Base-by-base conservation (phyloP, 2,329 filamentous ascomycete genomes). In the Lasiodiplodia citricola region DNA sequence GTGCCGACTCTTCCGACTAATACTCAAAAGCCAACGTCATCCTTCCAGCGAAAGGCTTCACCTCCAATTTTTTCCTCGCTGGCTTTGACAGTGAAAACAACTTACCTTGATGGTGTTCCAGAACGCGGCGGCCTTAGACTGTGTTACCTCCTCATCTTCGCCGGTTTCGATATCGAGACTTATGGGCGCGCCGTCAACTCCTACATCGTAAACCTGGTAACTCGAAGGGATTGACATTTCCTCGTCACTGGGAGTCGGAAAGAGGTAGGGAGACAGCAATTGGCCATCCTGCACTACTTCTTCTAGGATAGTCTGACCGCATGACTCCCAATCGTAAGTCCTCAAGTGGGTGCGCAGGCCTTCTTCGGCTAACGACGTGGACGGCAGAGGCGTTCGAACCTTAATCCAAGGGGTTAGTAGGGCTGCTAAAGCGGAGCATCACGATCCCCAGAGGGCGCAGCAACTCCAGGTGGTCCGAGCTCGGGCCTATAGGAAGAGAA, bases 171-270 rank as follows among this genome's bases (percentile, higher is more conserved):
- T 70, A 50, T 81, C 79, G 2, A 81, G 75, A 2, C 79, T 72
- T 10, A 82, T 68, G 2, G 83, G 81, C 1, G 75, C 72, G 2
- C 84, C 84, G 66, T 87, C 83, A 4, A 76, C 75, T 0, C 81
- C 82, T 14, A 89, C 80, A 70, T 89, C 87, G 72, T 87, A 89
- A 4, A 89, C 83, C 71, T 87, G 86, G 70, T 87, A 87, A 18
- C 86, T 86, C 2, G 84, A 83, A 66, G 78, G 77, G 65, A 82
- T 76, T 25, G 74, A 77, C 16, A 76, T 72, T 69, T 85, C 84
- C 3, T 81, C 80, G 50, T 83, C 78, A 11, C 76, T 74, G 56
- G 80, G 80, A 21, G 80, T 78, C 11, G 81, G 78, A 64, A 87
- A 84, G 2, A 84, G 77, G 28, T 80, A 74, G 13, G 78, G 76